Percentiles rank a stretch among this genome's conserved stretches.
Evolutionary conservation across 2,329 filamentous ascomycete species (phyloP).

Genomic region (Ustulina deusta): DNA sequence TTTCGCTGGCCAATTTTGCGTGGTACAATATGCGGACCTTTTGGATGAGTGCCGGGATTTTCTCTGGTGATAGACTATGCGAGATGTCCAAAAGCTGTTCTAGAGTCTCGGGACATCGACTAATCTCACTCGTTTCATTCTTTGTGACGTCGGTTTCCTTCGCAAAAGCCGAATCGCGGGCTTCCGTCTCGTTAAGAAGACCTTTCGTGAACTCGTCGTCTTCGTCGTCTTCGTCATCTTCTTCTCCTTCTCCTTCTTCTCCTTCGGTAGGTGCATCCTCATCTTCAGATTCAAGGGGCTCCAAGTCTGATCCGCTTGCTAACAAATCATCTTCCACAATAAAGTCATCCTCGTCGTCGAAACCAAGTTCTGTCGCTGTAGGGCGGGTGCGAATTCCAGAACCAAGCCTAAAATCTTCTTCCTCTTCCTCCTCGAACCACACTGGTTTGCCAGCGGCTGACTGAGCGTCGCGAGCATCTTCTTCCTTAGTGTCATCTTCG

Average conservation of each 20-base stretch:
- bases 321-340: constrained; percentile 89
- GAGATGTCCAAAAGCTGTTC: constrained; percentile 78
- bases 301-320: constrained; percentile 80
- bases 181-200: constrained; percentile 70
- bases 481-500: constrained; percentile 53
- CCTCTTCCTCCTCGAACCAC: constrained; percentile 57
- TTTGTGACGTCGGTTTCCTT: constrained; percentile 49
- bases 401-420: constrained; percentile 71
- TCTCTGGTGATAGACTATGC: constrained; percentile 69
- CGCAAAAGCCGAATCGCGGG: constrained; percentile 64
- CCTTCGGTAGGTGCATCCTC: constrained; percentile 33
- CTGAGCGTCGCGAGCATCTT: constrained; percentile 36
- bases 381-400: constrained; percentile 67
- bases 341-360: constrained; percentile 96
- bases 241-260: constrained; percentile 62
- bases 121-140: constrained; percentile 69
- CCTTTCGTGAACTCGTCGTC: constrained; percentile 78
- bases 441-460: constrained; percentile 6
- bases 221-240: constrained; percentile 68
- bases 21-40: constrained; percentile 93
- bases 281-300: constrained; percentile 59
- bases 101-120: constrained; percentile 86
- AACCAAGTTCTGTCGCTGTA: constrained; percentile 73
- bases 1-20: constrained; percentile 83
- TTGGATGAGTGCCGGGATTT: constrained; percentile 83